Evolutionary conservation across 73 alveolate species (phyloP).

Genomic region (Uronychia binucleata): DNA sequence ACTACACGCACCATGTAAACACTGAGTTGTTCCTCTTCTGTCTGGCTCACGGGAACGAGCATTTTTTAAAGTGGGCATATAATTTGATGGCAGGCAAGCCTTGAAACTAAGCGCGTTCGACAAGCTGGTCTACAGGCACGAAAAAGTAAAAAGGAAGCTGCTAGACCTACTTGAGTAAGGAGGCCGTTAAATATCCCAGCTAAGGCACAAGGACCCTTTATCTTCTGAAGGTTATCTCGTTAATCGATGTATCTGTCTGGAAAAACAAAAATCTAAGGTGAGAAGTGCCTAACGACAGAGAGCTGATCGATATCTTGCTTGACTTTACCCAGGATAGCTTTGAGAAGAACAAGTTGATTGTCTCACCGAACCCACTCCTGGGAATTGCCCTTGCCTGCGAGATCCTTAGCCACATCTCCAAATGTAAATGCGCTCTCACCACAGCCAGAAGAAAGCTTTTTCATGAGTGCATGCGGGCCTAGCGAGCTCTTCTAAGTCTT

Average conservation of each 20-base stretch:
- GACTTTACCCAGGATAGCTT: conserved; percentile 22
- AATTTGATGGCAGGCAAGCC: conserved; percentile 35
- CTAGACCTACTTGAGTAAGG: conserved; percentile 31
- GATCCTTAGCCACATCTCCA: conserved; percentile 7
- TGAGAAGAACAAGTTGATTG: conserved; percentile 16
- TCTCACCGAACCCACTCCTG: conserved; percentile 49
- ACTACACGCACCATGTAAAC: conserved; percentile 20
- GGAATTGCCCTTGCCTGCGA: conserved; percentile 35
- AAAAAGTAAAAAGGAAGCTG: conserved; percentile 18
- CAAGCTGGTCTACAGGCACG: conserved; percentile 35
- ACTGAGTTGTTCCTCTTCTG: conserved; percentile 30
- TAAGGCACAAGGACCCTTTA: conserved; percentile 38
- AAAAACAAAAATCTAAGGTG: conserved; percentile 41
- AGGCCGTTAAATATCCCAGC: neutral
- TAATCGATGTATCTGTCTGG: conserved; percentile 46
- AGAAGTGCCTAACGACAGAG: conserved; percentile 3
- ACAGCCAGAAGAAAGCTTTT: conserved; percentile 18
- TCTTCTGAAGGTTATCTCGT: conserved; percentile 23
- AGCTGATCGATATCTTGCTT: conserved; percentile 13
- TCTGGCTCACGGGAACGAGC: conserved; percentile 32
- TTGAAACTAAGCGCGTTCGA: conserved; percentile 38
- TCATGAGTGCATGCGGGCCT: conserved; percentile 33
- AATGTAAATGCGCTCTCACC: neutral
- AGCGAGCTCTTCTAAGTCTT: conserved; percentile 11
- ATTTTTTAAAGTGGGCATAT: too few species aligned